Percentiles rank a stretch among this genome's conserved stretches.
Conservation (phyloP, 176 grass and related monocot genomes). For the Cocos nucifera region DNA sequence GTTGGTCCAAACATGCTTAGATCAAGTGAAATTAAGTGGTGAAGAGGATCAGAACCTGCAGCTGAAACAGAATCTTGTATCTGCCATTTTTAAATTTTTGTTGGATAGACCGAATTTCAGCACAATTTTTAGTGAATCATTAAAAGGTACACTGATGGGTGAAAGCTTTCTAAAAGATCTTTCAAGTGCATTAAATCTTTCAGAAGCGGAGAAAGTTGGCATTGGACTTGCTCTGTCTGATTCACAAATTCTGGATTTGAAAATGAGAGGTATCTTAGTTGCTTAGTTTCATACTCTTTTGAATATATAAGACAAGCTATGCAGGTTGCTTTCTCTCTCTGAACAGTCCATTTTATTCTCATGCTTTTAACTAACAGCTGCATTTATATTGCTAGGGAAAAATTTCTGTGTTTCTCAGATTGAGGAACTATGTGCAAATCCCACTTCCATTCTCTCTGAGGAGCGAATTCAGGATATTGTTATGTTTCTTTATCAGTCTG, state of each 20-base stretch:
- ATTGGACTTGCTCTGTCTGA: slow-evolving; percentile 72
- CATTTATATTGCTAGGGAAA: slow-evolving; percentile 42
- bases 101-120: slow-evolving; percentile 58
- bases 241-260: slow-evolving; percentile 53
- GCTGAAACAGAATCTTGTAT: slow-evolving; percentile 34
- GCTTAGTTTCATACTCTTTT: not conserved
- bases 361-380: not conserved
- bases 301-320: not conserved
- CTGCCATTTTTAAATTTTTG: slow-evolving; percentile 54
- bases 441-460: slow-evolving; percentile 30
- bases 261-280: slow-evolving; percentile 41
- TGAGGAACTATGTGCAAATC: slow-evolving; percentile 60
- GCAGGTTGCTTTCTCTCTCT: not conserved
- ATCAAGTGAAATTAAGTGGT: slow-evolving; percentile 40
- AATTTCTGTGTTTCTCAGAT: slow-evolving; percentile 64
- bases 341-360: not conserved
- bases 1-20: slow-evolving; percentile 68
- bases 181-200: slow-evolving; percentile 58
- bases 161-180: slow-evolving; percentile 57
- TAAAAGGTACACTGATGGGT: slow-evolving; percentile 26
- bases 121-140: slow-evolving; percentile 62
- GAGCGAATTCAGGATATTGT: slow-evolving; percentile 83
- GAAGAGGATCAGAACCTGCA: slow-evolving; percentile 24
- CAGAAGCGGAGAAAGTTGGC: slow-evolving; percentile 52
- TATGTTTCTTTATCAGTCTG: slow-evolving; percentile 62